A percentile compares a stretch with the other conserved stretches of the same genome.
These are phyloP conservation scores for Elaeis oleifera DNA, from an alignment of 202 grass and related monocot genomes.

Conservation along the genomic window DNA sequence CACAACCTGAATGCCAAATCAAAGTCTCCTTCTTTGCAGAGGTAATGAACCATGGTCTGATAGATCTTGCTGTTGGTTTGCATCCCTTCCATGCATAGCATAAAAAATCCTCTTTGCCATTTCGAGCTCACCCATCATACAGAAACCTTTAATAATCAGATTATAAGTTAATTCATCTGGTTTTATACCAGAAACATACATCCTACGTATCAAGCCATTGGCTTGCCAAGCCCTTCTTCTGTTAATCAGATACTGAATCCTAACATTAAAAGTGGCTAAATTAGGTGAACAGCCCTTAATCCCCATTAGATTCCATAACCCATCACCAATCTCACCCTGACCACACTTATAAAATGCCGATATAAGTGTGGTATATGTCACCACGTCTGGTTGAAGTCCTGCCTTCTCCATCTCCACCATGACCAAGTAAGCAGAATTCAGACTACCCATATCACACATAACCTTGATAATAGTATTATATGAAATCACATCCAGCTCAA, in stretches of 20 bases:
- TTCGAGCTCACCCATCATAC: conserved; percentile 61
- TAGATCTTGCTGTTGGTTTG: conserved; percentile 64
- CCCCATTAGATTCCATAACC: conserved; percentile 91
- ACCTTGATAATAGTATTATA: conserved; percentile 78
- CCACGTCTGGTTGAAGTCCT: conserved; percentile 49
- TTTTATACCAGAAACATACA: conserved; percentile 42
- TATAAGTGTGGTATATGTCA: conserved; percentile 82
- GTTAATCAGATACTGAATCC: conserved; percentile 79
- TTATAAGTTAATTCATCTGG: conserved; percentile 85
- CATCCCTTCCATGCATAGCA: conserved; percentile 61
- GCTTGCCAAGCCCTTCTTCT: conserved; percentile 57
- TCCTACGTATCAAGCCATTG: conserved; percentile 50
- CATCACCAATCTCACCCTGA: conserved; percentile 60
- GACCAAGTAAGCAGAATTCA: conserved; percentile 40
- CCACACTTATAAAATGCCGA: conserved; percentile 58
- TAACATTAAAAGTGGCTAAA: conserved; percentile 85
- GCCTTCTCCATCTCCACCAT: conserved; percentile 65
- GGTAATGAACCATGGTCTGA: conserved; percentile 97
- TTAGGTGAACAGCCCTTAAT: conserved; percentile 60
- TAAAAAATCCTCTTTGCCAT: conserved; percentile 75
- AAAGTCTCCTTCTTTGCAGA: conserved; percentile 59
- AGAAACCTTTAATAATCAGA: conserved; percentile 89
- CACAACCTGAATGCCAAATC: conserved; percentile 65
- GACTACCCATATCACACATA: conserved; percentile 53
- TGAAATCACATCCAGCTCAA: conserved; percentile 67